A percentile compares a stretch with the other conserved stretches of the same genome.
phyloP scores from a whole-genome alignment of 106 monocot genomes.

The Vanilla planifolia region DNA sequence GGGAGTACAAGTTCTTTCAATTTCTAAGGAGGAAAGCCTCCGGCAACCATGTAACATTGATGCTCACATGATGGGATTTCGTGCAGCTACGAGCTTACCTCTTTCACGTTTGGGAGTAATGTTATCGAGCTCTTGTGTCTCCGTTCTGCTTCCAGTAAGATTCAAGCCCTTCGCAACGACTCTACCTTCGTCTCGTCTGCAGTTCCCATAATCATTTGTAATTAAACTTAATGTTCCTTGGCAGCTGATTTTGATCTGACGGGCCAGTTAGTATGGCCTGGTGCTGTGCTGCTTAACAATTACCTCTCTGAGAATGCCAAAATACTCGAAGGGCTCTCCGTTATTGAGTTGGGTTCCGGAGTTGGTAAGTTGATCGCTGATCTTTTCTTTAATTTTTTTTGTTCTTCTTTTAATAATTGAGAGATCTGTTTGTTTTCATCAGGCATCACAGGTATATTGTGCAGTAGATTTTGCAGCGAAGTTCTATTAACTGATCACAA shows the following conservation, averaged over 20 bases:
- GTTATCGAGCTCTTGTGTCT: slow-evolving; percentile 15
- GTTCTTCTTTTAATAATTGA: not conserved
- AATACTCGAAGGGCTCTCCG: slow-evolving; percentile 50
- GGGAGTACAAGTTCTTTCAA: slow-evolving; percentile 17
- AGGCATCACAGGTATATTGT: slow-evolving; percentile 94
- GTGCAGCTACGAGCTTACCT: slow-evolving; percentile 14
- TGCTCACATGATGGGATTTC: not conserved
- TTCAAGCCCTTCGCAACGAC: not conserved
- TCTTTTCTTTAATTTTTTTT: not conserved
- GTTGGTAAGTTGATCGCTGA: slow-evolving; percentile 43
- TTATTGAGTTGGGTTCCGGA: slow-evolving; percentile 95
- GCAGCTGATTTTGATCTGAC: slow-evolving; percentile 96
- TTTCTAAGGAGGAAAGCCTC: not conserved
- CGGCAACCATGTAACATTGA: not conserved
- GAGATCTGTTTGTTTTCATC: slow-evolving; percentile 8
- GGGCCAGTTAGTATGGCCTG: slow-evolving; percentile 98
- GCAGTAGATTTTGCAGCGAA: slow-evolving; percentile 73
- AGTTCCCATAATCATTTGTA: no score
- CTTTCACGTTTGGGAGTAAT: slow-evolving; percentile 17
- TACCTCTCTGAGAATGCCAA: slow-evolving; percentile 62
- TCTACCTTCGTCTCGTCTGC: no score
- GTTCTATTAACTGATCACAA: slow-evolving; percentile 91
- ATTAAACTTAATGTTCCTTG: slow-evolving; percentile 7
- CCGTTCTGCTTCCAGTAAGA: slow-evolving; percentile 17
- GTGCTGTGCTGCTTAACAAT: slow-evolving; percentile 79